Evolutionary conservation across 352 stramenopile species (phyloP).

Genomic region (Globisporangium acanthophoron): DNA sequence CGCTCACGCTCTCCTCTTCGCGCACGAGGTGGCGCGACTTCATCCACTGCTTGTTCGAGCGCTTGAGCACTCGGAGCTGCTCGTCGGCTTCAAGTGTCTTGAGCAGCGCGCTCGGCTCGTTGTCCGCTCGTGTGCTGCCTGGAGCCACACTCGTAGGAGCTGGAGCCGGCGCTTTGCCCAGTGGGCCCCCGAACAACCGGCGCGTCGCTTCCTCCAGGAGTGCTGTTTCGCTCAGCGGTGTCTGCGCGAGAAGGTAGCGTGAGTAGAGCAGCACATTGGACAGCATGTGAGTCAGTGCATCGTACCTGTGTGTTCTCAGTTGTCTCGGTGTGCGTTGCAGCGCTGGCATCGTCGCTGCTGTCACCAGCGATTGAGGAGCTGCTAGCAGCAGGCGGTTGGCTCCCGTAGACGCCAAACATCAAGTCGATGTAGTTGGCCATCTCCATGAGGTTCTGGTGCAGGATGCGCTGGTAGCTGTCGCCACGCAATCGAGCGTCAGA

Average conservation of each 20-base stretch:
- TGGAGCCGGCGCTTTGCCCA: background rate
- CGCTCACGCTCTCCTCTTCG: constrained; percentile 53
- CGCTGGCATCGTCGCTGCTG: background rate
- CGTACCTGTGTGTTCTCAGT: too few relatives aligned
- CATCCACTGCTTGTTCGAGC: constrained; percentile 56
- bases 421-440: constrained; percentile 80
- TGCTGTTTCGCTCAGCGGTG: too few relatives aligned
- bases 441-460: constrained; percentile 73
- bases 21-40: constrained; percentile 51
- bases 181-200: too few relatives aligned
- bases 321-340: too few relatives aligned
- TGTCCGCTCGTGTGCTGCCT: background rate
- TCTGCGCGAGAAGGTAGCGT: too few relatives aligned
- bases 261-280: too few relatives aligned
- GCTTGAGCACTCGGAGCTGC: constrained; percentile 39
- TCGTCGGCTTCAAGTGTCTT: constrained; percentile 51
- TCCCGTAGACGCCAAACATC: constrained; percentile 71
- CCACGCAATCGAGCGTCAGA: background rate
- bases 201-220: too few relatives aligned
- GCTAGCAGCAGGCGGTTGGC: constrained; percentile 1
- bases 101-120: constrained; percentile 29
- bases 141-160: background rate
- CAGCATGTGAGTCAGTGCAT: too few relatives aligned
- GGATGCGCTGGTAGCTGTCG: constrained; percentile 57
- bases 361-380: background rate